Conservation (phyloP, 2,329 filamentous ascomycete genomes). For the Claviceps humidiphila region DNA sequence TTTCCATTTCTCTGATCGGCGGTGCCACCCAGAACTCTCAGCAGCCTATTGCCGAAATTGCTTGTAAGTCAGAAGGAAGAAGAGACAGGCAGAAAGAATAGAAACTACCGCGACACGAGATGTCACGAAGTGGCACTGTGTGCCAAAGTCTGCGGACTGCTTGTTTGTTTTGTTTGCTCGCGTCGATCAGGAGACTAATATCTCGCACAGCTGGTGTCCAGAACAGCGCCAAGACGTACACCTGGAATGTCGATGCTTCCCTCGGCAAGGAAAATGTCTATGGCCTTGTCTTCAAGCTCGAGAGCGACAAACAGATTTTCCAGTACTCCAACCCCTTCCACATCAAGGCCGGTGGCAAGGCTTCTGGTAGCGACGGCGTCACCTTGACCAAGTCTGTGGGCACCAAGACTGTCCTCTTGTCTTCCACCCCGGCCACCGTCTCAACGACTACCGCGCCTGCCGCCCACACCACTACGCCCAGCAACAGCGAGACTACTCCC, state of each 20-base stretch:
- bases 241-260: constrained; percentile 35
- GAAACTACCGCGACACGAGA: too few relatives aligned
- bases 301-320: constrained; percentile 34
- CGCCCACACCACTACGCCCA: constrained; percentile 8
- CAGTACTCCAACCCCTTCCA: constrained; percentile 52
- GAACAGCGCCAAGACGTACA: constrained; percentile 30
- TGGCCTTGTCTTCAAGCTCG: constrained; percentile 41
- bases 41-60: constrained; percentile 28
- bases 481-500: constrained; percentile 8
- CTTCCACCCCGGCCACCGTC: constrained; percentile 9
- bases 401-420: constrained; percentile 17
- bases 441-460: constrained; percentile 9
- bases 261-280: constrained; percentile 37
- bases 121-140: neutral
- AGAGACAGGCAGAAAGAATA: neutral
- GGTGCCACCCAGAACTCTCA: constrained; percentile 32
- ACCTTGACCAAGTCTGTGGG: constrained; percentile 17
- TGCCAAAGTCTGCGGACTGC: neutral
- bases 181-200: neutral
- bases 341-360: constrained; percentile 24
- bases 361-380: constrained; percentile 14
- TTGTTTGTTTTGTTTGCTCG: neutral
- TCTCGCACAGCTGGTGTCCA: constrained; percentile 29
- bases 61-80: constrained; percentile 30
- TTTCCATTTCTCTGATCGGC: constrained; percentile 42